Percentiles rank a stretch among this genome's conserved stretches.
Evolutionary conservation across 2,329 filamentous ascomycete genomes (phyloP).

Genomic region (Phialophora tarda): DNA sequence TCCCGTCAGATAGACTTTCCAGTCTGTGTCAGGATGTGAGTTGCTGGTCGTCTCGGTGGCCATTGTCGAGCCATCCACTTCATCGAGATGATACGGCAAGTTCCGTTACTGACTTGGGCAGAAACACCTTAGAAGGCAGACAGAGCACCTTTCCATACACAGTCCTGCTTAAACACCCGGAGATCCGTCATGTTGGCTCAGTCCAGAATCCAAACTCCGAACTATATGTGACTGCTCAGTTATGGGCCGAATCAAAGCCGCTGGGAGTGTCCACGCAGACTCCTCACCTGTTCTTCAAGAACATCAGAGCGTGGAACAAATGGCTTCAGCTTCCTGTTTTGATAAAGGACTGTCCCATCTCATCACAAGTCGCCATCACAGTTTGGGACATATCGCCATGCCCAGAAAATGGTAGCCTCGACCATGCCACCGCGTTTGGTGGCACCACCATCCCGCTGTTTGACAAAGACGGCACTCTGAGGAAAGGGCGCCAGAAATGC

Average conservation of each 20-base stretch:
- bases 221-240: conserved; percentile 87
- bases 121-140: conserved; percentile 77
- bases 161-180: conserved; percentile 75
- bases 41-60: conserved; percentile 30
- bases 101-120: conserved; percentile 28
- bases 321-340: conserved; percentile 89
- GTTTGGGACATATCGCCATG: conserved; percentile 91
- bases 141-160: conserved; percentile 77
- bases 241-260: conserved; percentile 96
- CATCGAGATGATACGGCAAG: neutral
- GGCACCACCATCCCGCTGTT: conserved; percentile 93
- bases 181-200: conserved; percentile 85
- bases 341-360: conserved; percentile 79
- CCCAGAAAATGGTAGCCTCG: conserved; percentile 70
- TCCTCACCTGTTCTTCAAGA: conserved; percentile 87
- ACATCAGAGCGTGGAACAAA: conserved; percentile 80
- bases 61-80: neutral
- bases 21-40: conserved; percentile 68
- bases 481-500: conserved; percentile 93
- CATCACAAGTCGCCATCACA: conserved; percentile 86
- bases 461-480: conserved; percentile 85
- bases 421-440: conserved; percentile 87
- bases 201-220: conserved; percentile 80
- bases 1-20: conserved; percentile 82
- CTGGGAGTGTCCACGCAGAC: conserved; percentile 91